A percentile compares a stretch with the other conserved stretches of the same genome.
These are phyloP conservation scores for Ophiostoma fasciatum DNA, from an alignment of 2,329 filamentous ascomycete genomes.

Conservation along the genomic window DNA sequence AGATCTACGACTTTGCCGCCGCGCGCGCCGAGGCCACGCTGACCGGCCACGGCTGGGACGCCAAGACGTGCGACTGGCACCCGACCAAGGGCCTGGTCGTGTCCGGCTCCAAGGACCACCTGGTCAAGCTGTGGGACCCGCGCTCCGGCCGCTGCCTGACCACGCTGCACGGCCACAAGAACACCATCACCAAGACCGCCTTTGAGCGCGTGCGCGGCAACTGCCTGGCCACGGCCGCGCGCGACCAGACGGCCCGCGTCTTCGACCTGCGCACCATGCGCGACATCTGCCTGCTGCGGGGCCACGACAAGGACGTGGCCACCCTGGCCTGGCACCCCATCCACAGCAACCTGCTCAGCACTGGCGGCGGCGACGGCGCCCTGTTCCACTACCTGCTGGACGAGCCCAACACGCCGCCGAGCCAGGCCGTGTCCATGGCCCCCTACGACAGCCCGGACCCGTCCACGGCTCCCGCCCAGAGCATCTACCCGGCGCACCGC, in stretches of 20 bases:
- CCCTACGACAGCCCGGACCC: conserved; percentile 80
- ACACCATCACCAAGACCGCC: conserved; percentile 81
- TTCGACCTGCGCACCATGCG: conserved; percentile 98
- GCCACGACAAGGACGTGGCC: conserved; percentile 92
- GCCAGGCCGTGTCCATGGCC: conserved; percentile 42
- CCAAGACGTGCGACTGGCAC: conserved; percentile 95
- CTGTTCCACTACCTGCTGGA: conserved; percentile 92
- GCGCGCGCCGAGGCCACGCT: conserved; percentile 71
- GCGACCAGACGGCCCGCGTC: conserved; percentile 83
- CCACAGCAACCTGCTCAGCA: conserved; percentile 77
- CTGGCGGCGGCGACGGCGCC: conserved; percentile 78
- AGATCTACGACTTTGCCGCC: conserved; percentile 91
- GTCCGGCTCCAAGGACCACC: conserved; percentile 92
- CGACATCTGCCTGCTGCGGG: conserved; percentile 82
- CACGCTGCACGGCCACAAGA: conserved; percentile 92
- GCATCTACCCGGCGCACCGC: conserved; percentile 83
- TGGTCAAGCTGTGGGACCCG: conserved; percentile 98
- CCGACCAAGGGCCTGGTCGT: conserved; percentile 86
- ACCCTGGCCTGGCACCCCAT: conserved; percentile 89
- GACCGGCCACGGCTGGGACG: conserved; percentile 94
- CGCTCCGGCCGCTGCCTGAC: conserved; percentile 78
- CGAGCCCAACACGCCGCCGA: conserved; percentile 68
- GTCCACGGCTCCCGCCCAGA: conserved; percentile 64
- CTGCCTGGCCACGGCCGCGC: conserved; percentile 79
- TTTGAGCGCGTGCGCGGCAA: conserved; percentile 78